Conservation (phyloP, 2,329 filamentous ascomycete genomes). For the Colletotrichum sp. region DNA sequence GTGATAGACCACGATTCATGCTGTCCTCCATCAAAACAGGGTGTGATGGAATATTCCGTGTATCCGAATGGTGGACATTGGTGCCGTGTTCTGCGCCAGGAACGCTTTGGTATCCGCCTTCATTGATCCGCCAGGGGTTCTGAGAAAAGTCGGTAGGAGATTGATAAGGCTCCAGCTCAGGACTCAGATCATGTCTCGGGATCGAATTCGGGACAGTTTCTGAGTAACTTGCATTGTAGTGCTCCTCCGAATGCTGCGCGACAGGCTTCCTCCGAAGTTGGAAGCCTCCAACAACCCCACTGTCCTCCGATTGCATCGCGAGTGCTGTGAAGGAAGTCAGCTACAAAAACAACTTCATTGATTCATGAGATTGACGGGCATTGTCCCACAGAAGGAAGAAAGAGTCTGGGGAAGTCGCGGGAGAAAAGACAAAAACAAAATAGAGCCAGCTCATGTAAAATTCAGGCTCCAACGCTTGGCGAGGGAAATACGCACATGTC, state of each 20-base stretch:
- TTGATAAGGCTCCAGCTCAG: not conserved
- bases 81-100: no score
- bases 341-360: not conserved
- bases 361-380: not conserved
- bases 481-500: not conserved
- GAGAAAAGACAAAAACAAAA: not conserved
- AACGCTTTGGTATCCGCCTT: not conserved
- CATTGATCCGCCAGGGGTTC: not conserved
- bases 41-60: no score
- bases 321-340: not conserved
- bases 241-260: not conserved
- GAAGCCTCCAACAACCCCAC: not conserved
- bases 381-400: not conserved
- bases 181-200: not conserved
- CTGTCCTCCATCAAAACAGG: no score
- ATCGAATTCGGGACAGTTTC: not conserved
- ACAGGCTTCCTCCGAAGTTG: not conserved
- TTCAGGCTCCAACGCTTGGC: not conserved
- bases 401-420: not conserved
- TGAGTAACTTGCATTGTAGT: not conserved
- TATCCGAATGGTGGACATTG: not conserved
- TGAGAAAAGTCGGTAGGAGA: rapidly evolving
- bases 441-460: not conserved
- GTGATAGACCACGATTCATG: not conserved
- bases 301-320: not conserved